phyloP scores from a whole-genome alignment of 1,284 basidiomycete genomes.

The Cryptococcus sp. region DNA sequence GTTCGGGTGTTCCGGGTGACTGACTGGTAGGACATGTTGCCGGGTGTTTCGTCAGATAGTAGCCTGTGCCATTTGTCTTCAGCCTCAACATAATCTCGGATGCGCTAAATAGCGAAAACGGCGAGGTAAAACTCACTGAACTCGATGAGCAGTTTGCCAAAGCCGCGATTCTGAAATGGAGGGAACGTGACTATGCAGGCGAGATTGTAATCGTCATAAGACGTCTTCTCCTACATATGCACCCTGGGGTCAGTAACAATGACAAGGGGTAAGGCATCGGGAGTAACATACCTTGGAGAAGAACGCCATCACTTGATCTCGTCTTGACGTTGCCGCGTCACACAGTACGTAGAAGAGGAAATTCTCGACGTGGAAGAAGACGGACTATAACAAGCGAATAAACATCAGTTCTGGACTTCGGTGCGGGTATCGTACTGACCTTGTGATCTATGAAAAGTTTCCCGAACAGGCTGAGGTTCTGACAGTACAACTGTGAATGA shows the following conservation, averaged over 20 bases:
- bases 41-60: slow-evolving; percentile 75
- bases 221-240: slow-evolving; percentile 80
- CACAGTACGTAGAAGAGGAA: slow-evolving; percentile 91
- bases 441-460: slow-evolving; percentile 99
- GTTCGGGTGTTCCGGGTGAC: slow-evolving; percentile 87
- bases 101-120: neutral
- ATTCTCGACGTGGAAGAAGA: slow-evolving; percentile 79
- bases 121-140: slow-evolving; percentile 68
- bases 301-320: slow-evolving; percentile 85
- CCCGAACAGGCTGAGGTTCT: slow-evolving; percentile 92
- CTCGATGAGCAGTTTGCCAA: slow-evolving; percentile 95
- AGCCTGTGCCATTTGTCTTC: slow-evolving; percentile 60
- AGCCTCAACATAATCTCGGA: neutral
- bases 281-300: slow-evolving; percentile 77
- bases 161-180: slow-evolving; percentile 86
- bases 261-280: neutral
- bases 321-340: slow-evolving; percentile 70
- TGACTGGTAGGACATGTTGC: slow-evolving; percentile 56
- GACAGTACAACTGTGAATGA: slow-evolving; percentile 77
- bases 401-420: neutral
- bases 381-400: slow-evolving; percentile 58
- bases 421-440: slow-evolving; percentile 22
- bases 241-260: neutral
- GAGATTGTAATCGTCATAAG: slow-evolving; percentile 95
- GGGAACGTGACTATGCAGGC: slow-evolving; percentile 96